These are phyloP conservation scores for Pseudopyricularia cyperi DNA, from an alignment of 2,329 filamentous ascomycete genomes.

Conservation along the genomic window DNA sequence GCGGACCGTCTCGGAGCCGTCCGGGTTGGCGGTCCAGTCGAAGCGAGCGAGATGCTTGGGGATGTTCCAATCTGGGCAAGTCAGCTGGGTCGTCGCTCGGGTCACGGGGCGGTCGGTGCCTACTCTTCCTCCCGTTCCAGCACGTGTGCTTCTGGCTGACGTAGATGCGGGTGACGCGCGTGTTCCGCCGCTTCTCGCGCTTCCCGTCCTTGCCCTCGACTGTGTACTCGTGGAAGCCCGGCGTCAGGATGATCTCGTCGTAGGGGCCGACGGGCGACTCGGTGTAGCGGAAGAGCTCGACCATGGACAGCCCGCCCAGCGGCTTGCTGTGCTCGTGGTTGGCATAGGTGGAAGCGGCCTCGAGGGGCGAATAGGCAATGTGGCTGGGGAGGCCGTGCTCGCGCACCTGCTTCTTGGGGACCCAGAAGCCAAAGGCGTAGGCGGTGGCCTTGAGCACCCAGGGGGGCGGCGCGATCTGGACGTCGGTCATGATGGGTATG, in stretches of 20 bases:
- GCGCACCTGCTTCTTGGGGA: constrained; percentile 9
- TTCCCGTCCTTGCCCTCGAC: constrained; percentile 18
- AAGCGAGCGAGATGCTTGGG: constrained; percentile 42
- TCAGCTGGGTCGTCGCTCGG: background rate
- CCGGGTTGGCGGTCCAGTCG: constrained; percentile 24
- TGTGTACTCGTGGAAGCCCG: constrained; percentile 30
- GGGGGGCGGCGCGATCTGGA: constrained; percentile 16
- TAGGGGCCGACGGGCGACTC: constrained; percentile 39
- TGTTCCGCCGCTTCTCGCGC: constrained; percentile 19
- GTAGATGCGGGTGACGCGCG: constrained; percentile 38
- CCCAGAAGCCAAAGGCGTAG: constrained; percentile 30
- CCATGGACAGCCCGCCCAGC: constrained; percentile 30
- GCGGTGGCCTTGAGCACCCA: constrained; percentile 32
- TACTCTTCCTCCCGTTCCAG: constrained; percentile 38
- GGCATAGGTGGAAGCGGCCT: constrained; percentile 26
- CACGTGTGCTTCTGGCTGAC: constrained; percentile 38
- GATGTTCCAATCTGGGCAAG: constrained; percentile 36
- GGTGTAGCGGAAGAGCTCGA: constrained; percentile 37
- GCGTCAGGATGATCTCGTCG: constrained; percentile 36
- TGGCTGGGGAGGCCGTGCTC: constrained; percentile 18
- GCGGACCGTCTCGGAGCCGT: constrained; percentile 24
- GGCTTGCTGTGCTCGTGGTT: constrained; percentile 17
- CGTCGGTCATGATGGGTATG: background rate
- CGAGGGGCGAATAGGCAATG: constrained; percentile 32
- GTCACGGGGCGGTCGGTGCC: constrained; percentile 3